Conservation (phyloP, 495 filamentous ascomycete species). For the Thermochaetoides thermophila region DNA sequence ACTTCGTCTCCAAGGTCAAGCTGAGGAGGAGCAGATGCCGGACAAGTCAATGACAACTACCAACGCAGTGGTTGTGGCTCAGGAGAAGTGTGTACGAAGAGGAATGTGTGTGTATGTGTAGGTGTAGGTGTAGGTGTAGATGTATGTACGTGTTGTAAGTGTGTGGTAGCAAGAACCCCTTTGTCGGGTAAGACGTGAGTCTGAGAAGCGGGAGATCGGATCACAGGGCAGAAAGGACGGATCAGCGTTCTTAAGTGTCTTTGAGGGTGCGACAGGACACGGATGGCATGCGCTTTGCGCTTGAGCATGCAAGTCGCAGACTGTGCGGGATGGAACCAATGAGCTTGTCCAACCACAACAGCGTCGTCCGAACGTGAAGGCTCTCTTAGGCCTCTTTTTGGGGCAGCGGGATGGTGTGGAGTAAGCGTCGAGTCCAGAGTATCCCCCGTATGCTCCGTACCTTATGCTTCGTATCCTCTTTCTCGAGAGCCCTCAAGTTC, state of each 20-base stretch:
- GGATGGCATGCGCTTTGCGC: conserved; percentile 22
- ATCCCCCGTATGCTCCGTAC: conserved; percentile 27
- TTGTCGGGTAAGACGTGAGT: conserved; percentile 24
- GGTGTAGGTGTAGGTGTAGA: too few relatives aligned
- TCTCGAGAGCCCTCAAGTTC: too few relatives aligned
- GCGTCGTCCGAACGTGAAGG: conserved; percentile 29
- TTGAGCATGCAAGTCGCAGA: conserved; percentile 14
- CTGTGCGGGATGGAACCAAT: conserved; percentile 21
- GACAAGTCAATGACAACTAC: conserved; percentile 5
- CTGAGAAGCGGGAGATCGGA: too few relatives aligned
- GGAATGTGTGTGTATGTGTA: conserved; percentile 2
- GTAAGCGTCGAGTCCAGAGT: conserved; percentile 28
- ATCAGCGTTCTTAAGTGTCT: conserved; percentile 69
- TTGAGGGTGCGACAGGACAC: conserved; percentile 23
- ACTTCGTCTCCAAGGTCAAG: too few relatives aligned
- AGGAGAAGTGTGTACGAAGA: not conserved
- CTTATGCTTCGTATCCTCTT: too few relatives aligned
- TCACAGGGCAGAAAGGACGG: too few relatives aligned
- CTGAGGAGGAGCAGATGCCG: too few relatives aligned
- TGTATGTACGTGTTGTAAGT: conserved; percentile 5
- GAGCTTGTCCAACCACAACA: conserved; percentile 23
- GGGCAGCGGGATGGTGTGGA: not conserved
- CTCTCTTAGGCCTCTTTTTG: conserved; percentile 18
- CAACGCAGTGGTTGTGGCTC: conserved; percentile 4
- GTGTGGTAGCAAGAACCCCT: conserved; percentile 21